Percentiles rank a stretch among this genome's conserved stretches.
These are phyloP conservation scores for Euphrasia confusa DNA, from an alignment of 257 asterid species.

Conservation along the genomic window DNA sequence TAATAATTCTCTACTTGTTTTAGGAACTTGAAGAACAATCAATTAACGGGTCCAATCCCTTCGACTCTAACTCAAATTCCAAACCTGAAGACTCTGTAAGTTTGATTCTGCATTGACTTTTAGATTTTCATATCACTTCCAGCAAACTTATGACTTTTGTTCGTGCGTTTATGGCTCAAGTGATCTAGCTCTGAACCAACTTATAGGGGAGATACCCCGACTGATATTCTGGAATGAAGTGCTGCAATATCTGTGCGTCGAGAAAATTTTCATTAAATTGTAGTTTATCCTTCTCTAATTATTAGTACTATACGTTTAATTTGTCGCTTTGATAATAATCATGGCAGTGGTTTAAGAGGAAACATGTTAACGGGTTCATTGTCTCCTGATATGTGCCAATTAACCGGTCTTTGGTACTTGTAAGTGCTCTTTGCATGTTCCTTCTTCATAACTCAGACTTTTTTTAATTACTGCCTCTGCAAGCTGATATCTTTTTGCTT, in stretches of 20 bases:
- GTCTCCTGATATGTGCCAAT: conserved; percentile 89
- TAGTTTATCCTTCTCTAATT: neutral
- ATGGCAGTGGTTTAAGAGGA: conserved; percentile 75
- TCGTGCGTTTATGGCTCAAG: conserved; percentile 30
- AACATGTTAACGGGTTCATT: conserved; percentile 71
- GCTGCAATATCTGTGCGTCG: conserved; percentile 79
- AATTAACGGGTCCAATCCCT: conserved; percentile 87
- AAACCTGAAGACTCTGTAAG: conserved; percentile 86
- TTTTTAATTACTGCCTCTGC: neutral
- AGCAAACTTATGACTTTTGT: neutral
- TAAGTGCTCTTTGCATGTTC: conserved; percentile 33
- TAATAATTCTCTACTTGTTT: neutral
- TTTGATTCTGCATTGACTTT: neutral
- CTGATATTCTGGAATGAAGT: conserved; percentile 95
- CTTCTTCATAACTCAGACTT: neutral
- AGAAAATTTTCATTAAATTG: neutral
- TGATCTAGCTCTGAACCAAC: conserved; percentile 88
- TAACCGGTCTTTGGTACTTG: conserved; percentile 99
- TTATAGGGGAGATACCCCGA: conserved; percentile 87
- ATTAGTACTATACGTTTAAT: neutral
- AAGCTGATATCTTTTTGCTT: conserved; percentile 11
- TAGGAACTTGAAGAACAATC: conserved; percentile 83
- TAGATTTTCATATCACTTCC: neutral
- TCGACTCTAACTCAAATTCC: conserved; percentile 92
- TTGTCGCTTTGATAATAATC: neutral